phyloP scores from a whole-genome alignment of 257 asterid genomes.

The Capsicum chinense region DNA sequence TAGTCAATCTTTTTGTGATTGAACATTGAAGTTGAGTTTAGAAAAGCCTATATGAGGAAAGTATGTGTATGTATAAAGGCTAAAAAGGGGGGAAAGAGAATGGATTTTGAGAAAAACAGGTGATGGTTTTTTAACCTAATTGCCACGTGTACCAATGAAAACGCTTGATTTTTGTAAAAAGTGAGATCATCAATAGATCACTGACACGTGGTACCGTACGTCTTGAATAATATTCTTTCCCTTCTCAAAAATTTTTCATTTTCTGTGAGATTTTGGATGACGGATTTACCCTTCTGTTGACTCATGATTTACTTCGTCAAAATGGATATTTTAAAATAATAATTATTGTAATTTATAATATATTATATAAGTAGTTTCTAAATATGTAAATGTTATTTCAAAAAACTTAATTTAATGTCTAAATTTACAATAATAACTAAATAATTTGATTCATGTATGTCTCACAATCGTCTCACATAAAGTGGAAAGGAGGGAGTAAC shows the following conservation, averaged over 20 bases:
- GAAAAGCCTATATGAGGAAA: neutral
- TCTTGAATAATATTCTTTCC: neutral
- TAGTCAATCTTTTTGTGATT: conserved; percentile 3
- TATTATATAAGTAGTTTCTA: too few species aligned
- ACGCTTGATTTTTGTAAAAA: neutral
- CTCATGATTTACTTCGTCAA: too few species aligned
- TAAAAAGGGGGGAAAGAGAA: neutral
- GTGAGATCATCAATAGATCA: neutral
- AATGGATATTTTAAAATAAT: too few species aligned
- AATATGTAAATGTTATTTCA: too few species aligned
- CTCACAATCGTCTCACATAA: too few species aligned
- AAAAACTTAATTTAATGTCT: too few species aligned
- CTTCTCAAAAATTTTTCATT: neutral
- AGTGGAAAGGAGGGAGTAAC: too few species aligned
- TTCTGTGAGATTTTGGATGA: neutral
- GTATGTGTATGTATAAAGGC: neutral
- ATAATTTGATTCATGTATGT: too few species aligned
- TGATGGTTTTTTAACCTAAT: neutral
- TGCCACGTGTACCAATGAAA: conserved; percentile 21
- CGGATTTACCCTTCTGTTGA: conserved; percentile 11
- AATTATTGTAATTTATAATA: too few species aligned
- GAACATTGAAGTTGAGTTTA: neutral
- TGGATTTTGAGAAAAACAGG: neutral
- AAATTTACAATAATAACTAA: too few species aligned
- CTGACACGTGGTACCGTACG: neutral